Base-by-base conservation (phyloP, 2,329 filamentous ascomycete genomes). In the Ustulina deusta region DNA sequence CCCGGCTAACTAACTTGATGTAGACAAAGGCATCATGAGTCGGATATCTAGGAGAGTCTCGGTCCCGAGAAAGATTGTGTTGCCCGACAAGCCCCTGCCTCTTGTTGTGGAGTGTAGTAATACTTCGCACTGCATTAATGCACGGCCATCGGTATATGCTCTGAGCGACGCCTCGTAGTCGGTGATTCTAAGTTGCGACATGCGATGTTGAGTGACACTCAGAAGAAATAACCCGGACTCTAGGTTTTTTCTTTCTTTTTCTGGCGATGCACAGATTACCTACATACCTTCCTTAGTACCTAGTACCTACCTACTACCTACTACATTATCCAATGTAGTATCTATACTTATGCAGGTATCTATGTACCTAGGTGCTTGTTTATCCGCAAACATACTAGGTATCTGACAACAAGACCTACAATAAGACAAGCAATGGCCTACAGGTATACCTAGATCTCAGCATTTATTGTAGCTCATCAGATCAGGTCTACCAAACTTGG, bases 131-230 rank as follows among this genome's bases (percentile, higher is more conserved):
- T 32, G n/a, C 38, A 42, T 25, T 56, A 61, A 32, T 7, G 27
- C n/a, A 54, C 67, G 61, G 67, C 44, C 60, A 65, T 69, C 67
- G 66, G 66, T 51, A 40, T 15, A 17, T 56, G 38, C 25, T 22
- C 1, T n/a, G 17, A 55, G 54, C 63, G 56, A 42, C 38, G 9
- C 34, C 15, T 57, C n/a, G 9, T 46, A 7, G 29, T 69, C 66
- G 64, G 67, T 34, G 52, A n/a, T 58, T 61, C 5, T 42, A 63
- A 65, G 48, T 44, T 63, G 63, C 66, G 56, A 68, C 34, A 48
- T 61, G 61, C 54, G 60, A 56, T n/a, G 25, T 29, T 52, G 3
- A 20, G 11, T 40, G 36, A 40, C 15, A 13, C 29, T 32, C 7
- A 7, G 29, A 32, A n/a, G n/a, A n/a, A n/a, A n/a, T n/a, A n/a